These are phyloP conservation scores for Coffea canephora DNA, from an alignment of 257 asterid species.

Conservation along the genomic window DNA sequence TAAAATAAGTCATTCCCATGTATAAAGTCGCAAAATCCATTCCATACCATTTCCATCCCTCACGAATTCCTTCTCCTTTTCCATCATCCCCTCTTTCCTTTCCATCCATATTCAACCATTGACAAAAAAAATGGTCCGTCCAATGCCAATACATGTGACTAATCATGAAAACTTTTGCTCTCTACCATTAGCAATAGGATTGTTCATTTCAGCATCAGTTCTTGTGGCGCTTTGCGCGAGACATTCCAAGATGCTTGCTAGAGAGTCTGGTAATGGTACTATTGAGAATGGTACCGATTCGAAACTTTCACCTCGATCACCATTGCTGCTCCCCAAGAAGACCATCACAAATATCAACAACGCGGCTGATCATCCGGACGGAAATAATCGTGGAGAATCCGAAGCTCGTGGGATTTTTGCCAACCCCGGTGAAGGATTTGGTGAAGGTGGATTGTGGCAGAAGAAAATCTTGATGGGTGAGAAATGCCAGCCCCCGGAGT, in stretches of 20 bases:
- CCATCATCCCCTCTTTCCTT: neutral
- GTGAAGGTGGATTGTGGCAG: slow-evolving; percentile 71
- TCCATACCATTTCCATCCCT: slow-evolving; percentile 4
- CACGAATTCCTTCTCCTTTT: neutral
- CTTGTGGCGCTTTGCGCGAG: slow-evolving; percentile 62
- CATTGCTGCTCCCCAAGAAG: slow-evolving; percentile 31
- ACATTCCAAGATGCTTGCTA: slow-evolving; percentile 34
- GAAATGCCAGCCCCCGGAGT: slow-evolving; percentile 79
- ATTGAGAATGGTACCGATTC: slow-evolving; percentile 12
- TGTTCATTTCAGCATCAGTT: slow-evolving; percentile 51
- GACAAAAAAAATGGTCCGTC: slow-evolving; percentile 48
- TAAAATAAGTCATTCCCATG: neutral
- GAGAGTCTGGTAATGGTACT: slow-evolving; percentile 9
- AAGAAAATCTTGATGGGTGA: slow-evolving; percentile 84
- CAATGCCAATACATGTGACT: slow-evolving; percentile 21
- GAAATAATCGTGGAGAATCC: slow-evolving; percentile 10
- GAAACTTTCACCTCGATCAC: slow-evolving; percentile 24
- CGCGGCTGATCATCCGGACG: slow-evolving; percentile 26
- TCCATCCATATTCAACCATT: neutral
- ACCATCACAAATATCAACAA: slow-evolving; percentile 30
- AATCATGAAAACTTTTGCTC: slow-evolving; percentile 27
- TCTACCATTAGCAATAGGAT: slow-evolving; percentile 50
- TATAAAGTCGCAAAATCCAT: neutral
- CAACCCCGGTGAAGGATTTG: slow-evolving; percentile 10
- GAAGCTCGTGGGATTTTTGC: neutral